Conservation (phyloP, 257 asterid genomes). For the Scutellaria galericulata region DNA sequence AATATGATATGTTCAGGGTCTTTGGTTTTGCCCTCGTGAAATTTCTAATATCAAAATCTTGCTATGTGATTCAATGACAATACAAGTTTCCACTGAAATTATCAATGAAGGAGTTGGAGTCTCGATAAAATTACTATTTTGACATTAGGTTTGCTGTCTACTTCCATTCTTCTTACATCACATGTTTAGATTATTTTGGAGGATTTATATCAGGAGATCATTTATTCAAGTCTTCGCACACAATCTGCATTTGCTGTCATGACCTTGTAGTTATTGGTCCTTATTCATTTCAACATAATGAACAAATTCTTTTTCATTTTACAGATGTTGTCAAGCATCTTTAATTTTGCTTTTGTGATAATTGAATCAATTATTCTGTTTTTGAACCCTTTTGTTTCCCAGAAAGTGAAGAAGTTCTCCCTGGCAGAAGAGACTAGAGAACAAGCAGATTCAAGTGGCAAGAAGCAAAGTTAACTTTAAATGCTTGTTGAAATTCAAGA, state of each 20-base stretch:
- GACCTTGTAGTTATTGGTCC: no score
- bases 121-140: neutral
- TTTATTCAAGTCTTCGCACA: neutral
- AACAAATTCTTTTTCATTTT: no score
- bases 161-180: neutral
- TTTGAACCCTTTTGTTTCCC: constrained; percentile 18
- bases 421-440: constrained; percentile 44
- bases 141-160: neutral
- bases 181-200: neutral
- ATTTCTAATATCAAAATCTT: neutral
- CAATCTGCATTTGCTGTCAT: neutral
- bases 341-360: neutral
- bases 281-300: neutral
- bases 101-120: neutral
- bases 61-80: neutral
- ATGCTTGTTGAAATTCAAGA: no score
- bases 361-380: neutral
- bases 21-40: neutral
- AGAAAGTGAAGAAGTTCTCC: constrained; percentile 69
- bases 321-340: neutral
- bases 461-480: constrained; percentile 39
- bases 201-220: neutral
- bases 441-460: constrained; percentile 41
- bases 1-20: neutral
- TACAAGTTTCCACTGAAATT: neutral